Evolutionary conservation across 75 land plant species (phyloP).

Genomic region (Azolla pinnata): DNA sequence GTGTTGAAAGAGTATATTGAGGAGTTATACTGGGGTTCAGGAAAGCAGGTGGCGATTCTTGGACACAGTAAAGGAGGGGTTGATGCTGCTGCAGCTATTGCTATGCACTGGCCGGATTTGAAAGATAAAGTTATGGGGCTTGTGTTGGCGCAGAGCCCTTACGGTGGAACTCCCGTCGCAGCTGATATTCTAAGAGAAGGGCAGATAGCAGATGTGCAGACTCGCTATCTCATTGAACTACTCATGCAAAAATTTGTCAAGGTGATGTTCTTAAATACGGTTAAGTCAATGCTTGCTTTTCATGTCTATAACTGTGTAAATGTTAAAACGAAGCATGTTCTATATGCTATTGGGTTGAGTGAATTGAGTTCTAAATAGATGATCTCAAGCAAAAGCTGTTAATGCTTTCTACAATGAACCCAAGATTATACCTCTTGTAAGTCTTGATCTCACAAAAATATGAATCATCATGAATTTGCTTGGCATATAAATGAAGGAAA

Average conservation of each 20-base stretch:
- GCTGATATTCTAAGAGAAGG: constrained; percentile 97
- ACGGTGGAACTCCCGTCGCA: constrained; percentile 96
- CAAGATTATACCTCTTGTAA: too few species aligned
- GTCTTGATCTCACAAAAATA: too few species aligned
- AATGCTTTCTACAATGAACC: too few species aligned
- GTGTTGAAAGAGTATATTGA: constrained; percentile 89
- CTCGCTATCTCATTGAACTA: constrained; percentile 76
- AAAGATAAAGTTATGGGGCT: constrained; percentile 92
- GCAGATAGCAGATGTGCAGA: constrained; percentile 82
- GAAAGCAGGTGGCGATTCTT: constrained; percentile 70
- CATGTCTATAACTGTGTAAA: too few species aligned
- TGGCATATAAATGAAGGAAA: not conserved
- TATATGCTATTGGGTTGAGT: too few species aligned
- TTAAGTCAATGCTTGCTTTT: too few species aligned
- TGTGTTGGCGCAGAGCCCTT: constrained; percentile 92
- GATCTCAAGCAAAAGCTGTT: too few species aligned
- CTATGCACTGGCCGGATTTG: constrained; percentile 88
- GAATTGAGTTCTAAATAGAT: too few species aligned
- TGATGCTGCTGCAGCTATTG: constrained; percentile 93
- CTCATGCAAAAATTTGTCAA: constrained; percentile 81
- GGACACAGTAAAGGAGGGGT: constrained; percentile 99
- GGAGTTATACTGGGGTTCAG: constrained; percentile 84
- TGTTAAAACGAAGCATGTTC: too few species aligned
- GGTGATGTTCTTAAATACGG: too few species aligned
- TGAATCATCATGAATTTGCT: too few species aligned